Base-by-base conservation (phyloP, 2,329 filamentous ascomycete species). In the Nemania sp. region DNA sequence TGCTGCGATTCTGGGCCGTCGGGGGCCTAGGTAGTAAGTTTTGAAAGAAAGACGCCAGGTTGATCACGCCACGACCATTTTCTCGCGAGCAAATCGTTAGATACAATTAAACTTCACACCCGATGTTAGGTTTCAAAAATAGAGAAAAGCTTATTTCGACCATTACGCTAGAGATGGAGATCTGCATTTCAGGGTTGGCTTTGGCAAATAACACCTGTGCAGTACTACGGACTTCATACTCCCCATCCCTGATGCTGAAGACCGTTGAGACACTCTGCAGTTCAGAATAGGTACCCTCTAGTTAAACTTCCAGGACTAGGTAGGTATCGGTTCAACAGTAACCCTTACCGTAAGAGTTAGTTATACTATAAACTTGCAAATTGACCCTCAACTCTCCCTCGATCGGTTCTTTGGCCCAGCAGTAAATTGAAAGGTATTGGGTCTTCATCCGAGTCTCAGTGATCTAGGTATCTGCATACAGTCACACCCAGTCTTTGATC, bases 121-220 rank as follows among this genome's bases (percentile, higher is more conserved):
- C 43, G 21, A n/a, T 34, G 4, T 4, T 29, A 29, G 25, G 25
- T 7, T 29, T 29, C 45, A 29, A 54, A 45, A 54, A 32, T 35
- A 25, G n/a, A 40, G 45, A 39, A 45, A 46, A 54, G 45, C 59
- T 62, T 45, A 46, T 54, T 12, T 54, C 6, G 15, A 21, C 17
- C 32, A 17, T 40, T 21, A 46, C 20, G 55, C 39, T 25, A 29
- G 47, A 7, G 21, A 40, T 18, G 21, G 50, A 50, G 47, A 40
- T 43, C 46, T 20, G 40, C 57, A n/a, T 29, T 29, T 7, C 7
- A n/a, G n/a, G n/a, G n/a, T n/a, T n/a, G n/a, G 25, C 25, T 7
- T 29, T 7, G 25, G 25, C 25, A 29, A 29, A 4, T 29, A 29
- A 3, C 7, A 7, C 25, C 25, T 29, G 7, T 29, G 3, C 25